Conservation (phyloP, 371 early-diverging fungal species). For the Mucor circinelloides region DNA sequence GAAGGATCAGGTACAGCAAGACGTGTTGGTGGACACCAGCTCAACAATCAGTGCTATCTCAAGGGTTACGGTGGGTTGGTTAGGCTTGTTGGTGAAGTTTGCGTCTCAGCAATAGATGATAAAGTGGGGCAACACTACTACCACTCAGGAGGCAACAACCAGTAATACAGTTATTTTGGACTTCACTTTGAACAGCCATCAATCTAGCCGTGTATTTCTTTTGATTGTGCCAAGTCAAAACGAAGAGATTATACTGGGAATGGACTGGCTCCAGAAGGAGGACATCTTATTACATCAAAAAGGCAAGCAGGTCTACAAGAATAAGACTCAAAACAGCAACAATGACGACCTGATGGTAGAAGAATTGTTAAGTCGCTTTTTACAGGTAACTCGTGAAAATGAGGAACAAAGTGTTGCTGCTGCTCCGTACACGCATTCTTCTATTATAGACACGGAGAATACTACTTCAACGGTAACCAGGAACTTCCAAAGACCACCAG, state of each 20-base stretch:
- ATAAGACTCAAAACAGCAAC: background rate
- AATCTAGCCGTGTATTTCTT: background rate
- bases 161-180: background rate
- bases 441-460: slow-evolving; percentile 16
- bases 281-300: background rate
- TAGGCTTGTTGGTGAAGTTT: background rate
- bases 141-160: background rate
- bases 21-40: background rate
- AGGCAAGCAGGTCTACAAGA: slow-evolving; percentile 8
- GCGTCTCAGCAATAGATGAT: background rate
- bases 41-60: background rate
- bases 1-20: background rate
- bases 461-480: slow-evolving; percentile 14
- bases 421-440: slow-evolving; percentile 22
- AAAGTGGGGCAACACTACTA: background rate
- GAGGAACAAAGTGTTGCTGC: background rate
- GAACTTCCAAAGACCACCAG: slow-evolving; percentile 18
- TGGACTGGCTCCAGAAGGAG: slow-evolving; percentile 4
- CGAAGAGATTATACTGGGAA: background rate
- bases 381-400: background rate
- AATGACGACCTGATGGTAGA: background rate
- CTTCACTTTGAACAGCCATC: background rate
- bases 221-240: background rate
- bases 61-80: background rate
- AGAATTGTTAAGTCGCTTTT: background rate